These are phyloP conservation scores for Pleurotus salmoneostramineus DNA, from an alignment of 768 basidiomycete species.

Conservation along the genomic window DNA sequence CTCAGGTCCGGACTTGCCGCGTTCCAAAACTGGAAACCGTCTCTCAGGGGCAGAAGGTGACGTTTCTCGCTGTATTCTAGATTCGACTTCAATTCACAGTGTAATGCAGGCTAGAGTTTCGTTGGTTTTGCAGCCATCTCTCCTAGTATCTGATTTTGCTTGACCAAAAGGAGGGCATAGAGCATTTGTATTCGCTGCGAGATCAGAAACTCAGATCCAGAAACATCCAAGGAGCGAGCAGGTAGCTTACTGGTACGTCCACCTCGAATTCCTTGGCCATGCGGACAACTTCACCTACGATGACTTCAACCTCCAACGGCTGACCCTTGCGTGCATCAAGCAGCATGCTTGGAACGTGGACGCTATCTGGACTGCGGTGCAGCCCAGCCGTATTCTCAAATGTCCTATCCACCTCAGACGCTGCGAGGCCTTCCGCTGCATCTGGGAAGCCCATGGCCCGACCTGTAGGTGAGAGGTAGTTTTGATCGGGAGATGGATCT, in stretches of 20 bases:
- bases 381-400: slow-evolving; percentile 33
- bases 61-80: background rate
- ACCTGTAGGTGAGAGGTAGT: slow-evolving; percentile 18
- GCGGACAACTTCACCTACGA: slow-evolving; percentile 58
- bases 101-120: background rate
- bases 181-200: slow-evolving; percentile 55
- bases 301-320: slow-evolving; percentile 67
- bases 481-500: too few relatives aligned
- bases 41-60: too few relatives aligned
- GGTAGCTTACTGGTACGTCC: slow-evolving; percentile 43
- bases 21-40: background rate
- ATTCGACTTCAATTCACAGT: background rate
- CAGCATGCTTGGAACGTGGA: slow-evolving; percentile 58
- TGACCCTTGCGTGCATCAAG: slow-evolving; percentile 49
- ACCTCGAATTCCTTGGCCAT: slow-evolving; percentile 42
- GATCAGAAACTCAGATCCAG: background rate
- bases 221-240: background rate
- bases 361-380: slow-evolving; percentile 38
- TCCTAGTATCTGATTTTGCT: slow-evolving; percentile 59
- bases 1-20: background rate
- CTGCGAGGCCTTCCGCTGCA: slow-evolving; percentile 40
- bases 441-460: slow-evolving; percentile 46
- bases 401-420: slow-evolving; percentile 32
- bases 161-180: slow-evolving; percentile 54
- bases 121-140: slow-evolving; percentile 11